Evolutionary conservation across 2,329 filamentous ascomycete species (phyloP).

Genomic region (Alternaria sp.): DNA sequence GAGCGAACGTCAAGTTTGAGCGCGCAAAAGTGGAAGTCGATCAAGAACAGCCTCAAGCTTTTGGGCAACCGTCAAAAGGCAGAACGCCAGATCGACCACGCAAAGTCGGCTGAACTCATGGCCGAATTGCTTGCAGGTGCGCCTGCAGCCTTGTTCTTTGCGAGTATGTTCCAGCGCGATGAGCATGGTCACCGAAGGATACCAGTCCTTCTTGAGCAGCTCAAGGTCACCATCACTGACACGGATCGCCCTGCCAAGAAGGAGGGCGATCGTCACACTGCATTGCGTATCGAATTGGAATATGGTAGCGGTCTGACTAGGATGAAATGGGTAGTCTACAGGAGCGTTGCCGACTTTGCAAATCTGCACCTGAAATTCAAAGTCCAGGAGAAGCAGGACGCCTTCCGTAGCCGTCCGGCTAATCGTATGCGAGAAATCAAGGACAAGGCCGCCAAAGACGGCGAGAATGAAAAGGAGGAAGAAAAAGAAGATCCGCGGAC

Average conservation of each 20-base stretch:
- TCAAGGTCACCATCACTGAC: slow-evolving; percentile 87
- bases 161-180: slow-evolving; percentile 97
- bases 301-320: slow-evolving; percentile 95
- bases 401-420: slow-evolving; percentile 71
- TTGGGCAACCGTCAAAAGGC: slow-evolving; percentile 80
- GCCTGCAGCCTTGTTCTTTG: slow-evolving; percentile 90
- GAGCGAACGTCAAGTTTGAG: slow-evolving; percentile 59
- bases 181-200: slow-evolving; percentile 96
- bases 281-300: slow-evolving; percentile 92
- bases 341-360: slow-evolving; percentile 87
- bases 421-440: slow-evolving; percentile 27
- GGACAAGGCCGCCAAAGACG: slow-evolving; percentile 29
- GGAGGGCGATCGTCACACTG: slow-evolving; percentile 72
- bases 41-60: slow-evolving; percentile 89
- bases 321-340: slow-evolving; percentile 95
- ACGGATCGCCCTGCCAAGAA: slow-evolving; percentile 63
- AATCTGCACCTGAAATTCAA: slow-evolving; percentile 96
- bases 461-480: slow-evolving; percentile 48
- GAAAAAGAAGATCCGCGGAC: slow-evolving; percentile 69
- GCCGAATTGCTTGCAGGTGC: slow-evolving; percentile 92
- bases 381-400: slow-evolving; percentile 82
- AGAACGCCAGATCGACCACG: slow-evolving; percentile 85
- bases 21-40: slow-evolving; percentile 88
- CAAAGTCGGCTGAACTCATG: slow-evolving; percentile 95
- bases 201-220: slow-evolving; percentile 91